A percentile compares a stretch with the other conserved stretches of the same genome.
These are phyloP conservation scores for Geranium incanum DNA, from an alignment of 441 rosid genomes.

Conservation along the genomic window DNA sequence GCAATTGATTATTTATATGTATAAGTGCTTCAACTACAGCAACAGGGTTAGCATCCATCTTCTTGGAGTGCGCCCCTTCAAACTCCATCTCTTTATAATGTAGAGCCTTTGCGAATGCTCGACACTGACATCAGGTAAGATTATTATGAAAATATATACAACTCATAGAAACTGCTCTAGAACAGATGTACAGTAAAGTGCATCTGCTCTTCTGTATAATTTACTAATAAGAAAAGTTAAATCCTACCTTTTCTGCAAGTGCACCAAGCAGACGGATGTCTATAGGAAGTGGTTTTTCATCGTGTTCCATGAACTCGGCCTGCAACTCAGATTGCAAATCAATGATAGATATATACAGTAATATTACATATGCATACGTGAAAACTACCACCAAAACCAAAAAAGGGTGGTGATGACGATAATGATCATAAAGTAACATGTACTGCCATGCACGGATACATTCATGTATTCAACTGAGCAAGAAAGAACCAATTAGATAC, in stretches of 20 bases:
- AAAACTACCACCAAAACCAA: not conserved
- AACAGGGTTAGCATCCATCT: constrained; percentile 97
- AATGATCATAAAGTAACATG: too few species aligned
- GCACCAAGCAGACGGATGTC: constrained; percentile 99
- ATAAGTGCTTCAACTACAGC: constrained; percentile 97
- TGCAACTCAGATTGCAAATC: constrained; percentile 26
- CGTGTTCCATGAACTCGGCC: constrained; percentile 99
- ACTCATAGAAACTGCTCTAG: not conserved
- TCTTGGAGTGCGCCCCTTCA: constrained; percentile 82
- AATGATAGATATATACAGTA: not conserved
- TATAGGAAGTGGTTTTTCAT: constrained; percentile 97
- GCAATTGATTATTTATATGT: constrained; percentile 96
- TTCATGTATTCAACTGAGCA: not conserved
- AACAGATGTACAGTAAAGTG: constrained; percentile 1
- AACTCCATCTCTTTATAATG: constrained; percentile 99
- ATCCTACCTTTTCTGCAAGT: constrained; percentile 92
- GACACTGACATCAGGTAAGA: constrained; percentile 46
- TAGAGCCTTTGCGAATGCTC: constrained; percentile 97
- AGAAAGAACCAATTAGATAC: not conserved
- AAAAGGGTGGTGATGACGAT: not conserved
- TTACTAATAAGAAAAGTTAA: constrained; percentile 10
- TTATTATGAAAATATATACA: constrained; percentile 6
- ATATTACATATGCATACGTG: not conserved
- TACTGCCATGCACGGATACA: too few species aligned
- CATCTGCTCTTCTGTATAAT: not conserved